Conservation (phyloP, 2,329 filamentous ascomycete species). For the Calonectria hongkongensis region DNA sequence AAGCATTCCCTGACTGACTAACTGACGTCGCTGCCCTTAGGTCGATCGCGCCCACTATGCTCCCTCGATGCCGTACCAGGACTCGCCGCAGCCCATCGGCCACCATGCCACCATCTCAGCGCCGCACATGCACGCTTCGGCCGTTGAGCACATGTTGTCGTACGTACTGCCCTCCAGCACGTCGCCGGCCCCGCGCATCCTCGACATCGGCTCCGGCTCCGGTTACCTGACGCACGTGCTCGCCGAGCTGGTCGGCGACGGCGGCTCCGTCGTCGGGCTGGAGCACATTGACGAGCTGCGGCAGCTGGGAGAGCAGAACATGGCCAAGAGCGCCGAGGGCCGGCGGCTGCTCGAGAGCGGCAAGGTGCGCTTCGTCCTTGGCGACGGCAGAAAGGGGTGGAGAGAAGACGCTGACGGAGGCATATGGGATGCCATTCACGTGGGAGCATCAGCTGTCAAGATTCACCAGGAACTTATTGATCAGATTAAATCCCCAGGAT, state of each 20-base stretch:
- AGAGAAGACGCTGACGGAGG: slow-evolving; percentile 67
- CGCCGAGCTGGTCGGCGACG: slow-evolving; percentile 81
- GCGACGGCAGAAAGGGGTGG: slow-evolving; percentile 83
- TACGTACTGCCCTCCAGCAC: slow-evolving; percentile 62
- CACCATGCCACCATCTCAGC: slow-evolving; percentile 75
- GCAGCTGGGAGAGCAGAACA: slow-evolving; percentile 78
- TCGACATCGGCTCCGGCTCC: slow-evolving; percentile 85
- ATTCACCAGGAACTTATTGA: slow-evolving; percentile 83
- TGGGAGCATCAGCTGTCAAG: slow-evolving; percentile 87
- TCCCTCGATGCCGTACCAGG: slow-evolving; percentile 80
- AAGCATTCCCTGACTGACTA: not conserved
- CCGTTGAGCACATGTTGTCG: slow-evolving; percentile 69
- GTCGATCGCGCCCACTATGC: slow-evolving; percentile 93
- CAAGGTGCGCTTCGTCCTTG: slow-evolving; percentile 82
- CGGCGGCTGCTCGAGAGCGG: slow-evolving; percentile 76
- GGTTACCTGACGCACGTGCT: slow-evolving; percentile 93
- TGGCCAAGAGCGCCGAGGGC: slow-evolving; percentile 78
- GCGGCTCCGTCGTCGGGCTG: slow-evolving; percentile 78
- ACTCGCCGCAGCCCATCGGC: slow-evolving; percentile 74
- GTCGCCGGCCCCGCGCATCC: slow-evolving; percentile 69
- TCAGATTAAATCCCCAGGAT: slow-evolving; percentile 86
- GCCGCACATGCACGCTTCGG: slow-evolving; percentile 77
- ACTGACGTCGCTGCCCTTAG: slow-evolving; percentile 61
- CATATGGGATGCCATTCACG: slow-evolving; percentile 94
- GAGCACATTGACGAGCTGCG: slow-evolving; percentile 82